Evolutionary conservation across 495 filamentous ascomycete genomes (phyloP).

Genomic region (Penicillium coffeae): DNA sequence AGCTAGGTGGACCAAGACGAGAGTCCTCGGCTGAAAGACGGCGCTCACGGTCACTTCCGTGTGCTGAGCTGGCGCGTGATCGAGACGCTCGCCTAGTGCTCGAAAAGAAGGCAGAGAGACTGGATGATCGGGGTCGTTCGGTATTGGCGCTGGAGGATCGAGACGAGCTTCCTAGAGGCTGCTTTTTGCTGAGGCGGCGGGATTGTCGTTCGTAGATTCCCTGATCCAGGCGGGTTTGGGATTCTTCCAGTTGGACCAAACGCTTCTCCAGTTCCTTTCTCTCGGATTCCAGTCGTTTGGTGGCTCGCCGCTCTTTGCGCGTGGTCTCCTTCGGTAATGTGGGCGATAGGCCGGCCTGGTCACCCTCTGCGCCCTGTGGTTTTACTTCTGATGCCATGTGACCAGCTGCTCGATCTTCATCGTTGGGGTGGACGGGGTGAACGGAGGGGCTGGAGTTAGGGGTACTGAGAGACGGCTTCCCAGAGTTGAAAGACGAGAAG

Average conservation of each 20-base stretch:
- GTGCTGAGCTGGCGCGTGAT: constrained; percentile 27
- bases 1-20: constrained; percentile 12
- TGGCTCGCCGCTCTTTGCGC: constrained; percentile 35
- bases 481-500: constrained; percentile 16
- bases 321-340: constrained; percentile 16
- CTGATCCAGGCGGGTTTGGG: constrained; percentile 18
- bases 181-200: constrained; percentile 39
- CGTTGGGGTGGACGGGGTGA: not conserved
- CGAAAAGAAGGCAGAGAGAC: constrained; percentile 32
- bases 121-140: constrained; percentile 25
- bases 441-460: constrained; percentile 20
- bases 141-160: constrained; percentile 33
- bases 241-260: constrained; percentile 30
- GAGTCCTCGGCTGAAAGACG: constrained; percentile 5
- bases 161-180: constrained; percentile 27
- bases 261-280: constrained; percentile 36
- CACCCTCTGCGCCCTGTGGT: not conserved
- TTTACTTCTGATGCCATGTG: constrained; percentile 1
- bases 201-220: constrained; percentile 20
- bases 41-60: constrained; percentile 14
- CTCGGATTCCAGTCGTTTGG: constrained; percentile 36
- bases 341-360: constrained; percentile 14
- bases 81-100: constrained; percentile 29
- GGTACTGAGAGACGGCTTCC: constrained; percentile 15
- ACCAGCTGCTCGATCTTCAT: constrained; percentile 5